Evolutionary conservation across 768 basidiomycete species (phyloP).

Genomic region (Pulveroboletus sp.): DNA sequence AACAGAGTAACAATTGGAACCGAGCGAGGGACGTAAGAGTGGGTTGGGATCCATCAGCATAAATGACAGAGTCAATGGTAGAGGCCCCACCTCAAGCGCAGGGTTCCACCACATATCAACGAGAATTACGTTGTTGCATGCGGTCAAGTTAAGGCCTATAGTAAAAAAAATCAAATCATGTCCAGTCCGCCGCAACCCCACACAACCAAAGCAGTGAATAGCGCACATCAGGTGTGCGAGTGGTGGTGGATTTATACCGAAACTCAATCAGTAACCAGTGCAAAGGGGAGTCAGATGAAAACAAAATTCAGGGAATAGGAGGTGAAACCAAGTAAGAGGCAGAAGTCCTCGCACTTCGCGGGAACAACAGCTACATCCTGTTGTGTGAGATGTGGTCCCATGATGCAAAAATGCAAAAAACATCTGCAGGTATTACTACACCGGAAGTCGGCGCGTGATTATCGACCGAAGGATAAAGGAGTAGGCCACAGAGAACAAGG

Average conservation of each 20-base stretch:
- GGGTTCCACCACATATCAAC: conserved; percentile 97
- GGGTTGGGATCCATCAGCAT: conserved; percentile 7
- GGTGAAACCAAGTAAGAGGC: neutral
- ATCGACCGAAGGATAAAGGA: neutral
- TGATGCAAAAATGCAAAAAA: neutral
- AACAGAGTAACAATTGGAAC: neutral
- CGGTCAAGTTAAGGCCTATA: conserved; percentile 81
- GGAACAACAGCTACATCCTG: neutral
- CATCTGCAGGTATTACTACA: neutral
- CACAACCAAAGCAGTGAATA: conserved; percentile 1
- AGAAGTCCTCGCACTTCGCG: neutral
- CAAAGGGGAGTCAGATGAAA: neutral
- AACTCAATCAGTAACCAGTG: conserved; percentile 14
- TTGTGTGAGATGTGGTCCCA: neutral
- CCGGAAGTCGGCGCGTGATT: neutral
- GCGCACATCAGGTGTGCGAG: neutral
- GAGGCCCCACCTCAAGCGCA: conserved; percentile 61
- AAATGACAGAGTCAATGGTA: neutral
- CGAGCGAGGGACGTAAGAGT: neutral
- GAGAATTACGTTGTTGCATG: conserved; percentile 91
- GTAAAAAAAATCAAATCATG: conserved; percentile 5
- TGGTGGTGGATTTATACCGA: neutral
- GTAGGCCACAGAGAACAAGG: neutral
- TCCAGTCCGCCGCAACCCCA: neutral
- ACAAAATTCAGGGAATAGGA: neutral